Conservation (phyloP, 768 basidiomycete species). For the Tulasnella sp. region DNA sequence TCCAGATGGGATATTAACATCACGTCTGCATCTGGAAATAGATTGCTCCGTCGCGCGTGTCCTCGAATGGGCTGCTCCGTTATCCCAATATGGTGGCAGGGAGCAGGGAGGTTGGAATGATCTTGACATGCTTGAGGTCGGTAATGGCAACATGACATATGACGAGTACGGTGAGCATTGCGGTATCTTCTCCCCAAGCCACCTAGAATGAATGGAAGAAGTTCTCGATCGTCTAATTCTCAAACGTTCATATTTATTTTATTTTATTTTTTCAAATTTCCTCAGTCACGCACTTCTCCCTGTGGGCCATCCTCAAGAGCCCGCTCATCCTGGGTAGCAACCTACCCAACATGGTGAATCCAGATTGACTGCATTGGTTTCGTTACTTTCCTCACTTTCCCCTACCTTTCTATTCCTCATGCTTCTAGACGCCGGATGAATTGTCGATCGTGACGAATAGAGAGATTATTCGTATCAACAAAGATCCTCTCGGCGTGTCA, state of each 20-base stretch:
- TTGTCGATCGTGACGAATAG: conserved; percentile 31
- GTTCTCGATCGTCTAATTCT: neutral
- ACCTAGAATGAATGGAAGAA: neutral
- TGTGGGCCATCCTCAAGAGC: conserved; percentile 43
- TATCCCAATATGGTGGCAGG: conserved; percentile 37
- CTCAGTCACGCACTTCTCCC: conserved; percentile 36
- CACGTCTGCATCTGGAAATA: neutral
- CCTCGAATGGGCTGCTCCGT: conserved; percentile 41
- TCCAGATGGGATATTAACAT: no score
- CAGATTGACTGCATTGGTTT: neutral
- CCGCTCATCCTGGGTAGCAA: conserved; percentile 35
- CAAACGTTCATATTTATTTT: neutral
- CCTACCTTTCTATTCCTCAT: neutral
- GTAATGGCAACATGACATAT: conserved; percentile 29
- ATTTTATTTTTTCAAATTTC: neutral
- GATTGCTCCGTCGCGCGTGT: conserved; percentile 39
- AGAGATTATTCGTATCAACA: conserved; percentile 29
- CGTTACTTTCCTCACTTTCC: neutral
- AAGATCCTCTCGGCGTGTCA: conserved; percentile 27
- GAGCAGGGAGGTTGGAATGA: conserved; percentile 37
- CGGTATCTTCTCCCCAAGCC: neutral
- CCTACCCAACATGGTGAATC: conserved; percentile 30
- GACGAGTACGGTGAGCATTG: conserved; percentile 30
- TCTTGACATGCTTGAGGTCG: conserved; percentile 38
- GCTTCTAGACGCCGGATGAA: conserved; percentile 27